A percentile compares a stretch with the other conserved stretches of the same genome.
phyloP scores from a whole-genome alignment of 352 stramenopile genomes.

The Salisapilia sapeloensis region DNA sequence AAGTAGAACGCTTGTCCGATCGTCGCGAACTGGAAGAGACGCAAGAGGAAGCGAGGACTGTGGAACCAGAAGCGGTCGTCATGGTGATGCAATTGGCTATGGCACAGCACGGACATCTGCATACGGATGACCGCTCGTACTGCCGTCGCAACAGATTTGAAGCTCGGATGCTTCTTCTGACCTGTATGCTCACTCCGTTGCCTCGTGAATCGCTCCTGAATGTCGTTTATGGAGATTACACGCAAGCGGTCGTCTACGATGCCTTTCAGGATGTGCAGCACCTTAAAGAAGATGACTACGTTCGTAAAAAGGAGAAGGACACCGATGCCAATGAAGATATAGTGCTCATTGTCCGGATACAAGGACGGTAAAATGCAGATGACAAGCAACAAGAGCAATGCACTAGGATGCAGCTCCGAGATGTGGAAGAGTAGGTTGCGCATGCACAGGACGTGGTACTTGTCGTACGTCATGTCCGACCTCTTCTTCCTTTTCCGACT shows the following conservation, averaged over 20 bases:
- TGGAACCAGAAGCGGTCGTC: constrained; percentile 75
- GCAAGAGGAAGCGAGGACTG: constrained; percentile 45
- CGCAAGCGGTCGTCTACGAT: constrained; percentile 71
- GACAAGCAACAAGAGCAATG: constrained; percentile 55
- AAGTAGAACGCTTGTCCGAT: constrained; percentile 78
- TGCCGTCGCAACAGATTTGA: constrained; percentile 38
- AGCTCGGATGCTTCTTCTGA: constrained; percentile 10
- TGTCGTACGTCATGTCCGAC: constrained; percentile 46
- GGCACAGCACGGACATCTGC: constrained; percentile 79
- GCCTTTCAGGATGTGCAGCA: constrained; percentile 59
- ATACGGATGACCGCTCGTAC: constrained; percentile 64
- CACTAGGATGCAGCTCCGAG: constrained; percentile 59
- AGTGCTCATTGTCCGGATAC: constrained; percentile 43
- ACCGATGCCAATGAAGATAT: constrained; percentile 60
- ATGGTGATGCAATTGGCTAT: constrained; percentile 66
- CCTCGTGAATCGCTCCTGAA: constrained; percentile 19
- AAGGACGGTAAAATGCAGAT: constrained; percentile 51
- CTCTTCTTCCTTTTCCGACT: too few species aligned
- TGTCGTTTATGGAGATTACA: constrained; percentile 50
- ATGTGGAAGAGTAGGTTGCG: constrained; percentile 72
- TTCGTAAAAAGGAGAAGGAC: constrained; percentile 34
- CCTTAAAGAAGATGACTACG: constrained; percentile 73
- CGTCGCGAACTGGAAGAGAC: constrained; percentile 73
- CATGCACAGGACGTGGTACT: constrained; percentile 75
- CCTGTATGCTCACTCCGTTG: constrained; percentile 2